phyloP scores from a whole-genome alignment of 225 moss, liverwort and hornwort genomes.

The Asterella californica region DNA sequence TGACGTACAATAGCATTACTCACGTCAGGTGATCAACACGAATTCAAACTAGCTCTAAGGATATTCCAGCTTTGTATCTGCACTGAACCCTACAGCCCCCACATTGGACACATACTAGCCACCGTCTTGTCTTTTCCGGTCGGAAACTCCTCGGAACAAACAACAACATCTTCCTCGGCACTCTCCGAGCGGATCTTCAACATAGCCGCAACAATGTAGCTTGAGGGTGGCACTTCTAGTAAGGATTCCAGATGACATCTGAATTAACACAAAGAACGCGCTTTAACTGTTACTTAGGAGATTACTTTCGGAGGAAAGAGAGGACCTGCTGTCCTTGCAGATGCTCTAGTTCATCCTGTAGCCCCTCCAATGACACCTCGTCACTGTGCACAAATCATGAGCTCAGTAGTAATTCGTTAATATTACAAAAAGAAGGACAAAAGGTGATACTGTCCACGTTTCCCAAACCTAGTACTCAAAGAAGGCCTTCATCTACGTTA shows the following conservation, averaged over 20 bases:
- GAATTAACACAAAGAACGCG: background rate
- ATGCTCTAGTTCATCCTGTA: slow-evolving; percentile 84
- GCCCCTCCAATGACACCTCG: slow-evolving; percentile 82
- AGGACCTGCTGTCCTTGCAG: slow-evolving; percentile 88
- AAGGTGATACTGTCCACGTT: background rate
- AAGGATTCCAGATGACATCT: background rate
- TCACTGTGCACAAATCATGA: slow-evolving; percentile 57
- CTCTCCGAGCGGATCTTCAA: no score
- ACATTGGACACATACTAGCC: background rate
- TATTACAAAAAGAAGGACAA: no score
- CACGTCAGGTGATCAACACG: background rate
- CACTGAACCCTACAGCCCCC: background rate
- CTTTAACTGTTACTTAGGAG: background rate
- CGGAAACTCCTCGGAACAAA: no score
- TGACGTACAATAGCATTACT: background rate
- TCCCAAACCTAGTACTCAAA: background rate
- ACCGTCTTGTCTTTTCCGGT: background rate
- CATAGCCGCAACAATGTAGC: background rate
- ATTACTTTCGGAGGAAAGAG: background rate
- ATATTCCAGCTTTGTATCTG: background rate
- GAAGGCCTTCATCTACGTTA: background rate
- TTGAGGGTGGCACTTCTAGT: no score
- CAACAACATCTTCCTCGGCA: background rate
- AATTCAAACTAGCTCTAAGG: background rate
- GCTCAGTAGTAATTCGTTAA: background rate